phyloP scores from a whole-genome alignment of 2,329 filamentous ascomycete genomes.

The Domatiomyces catenatus region DNA sequence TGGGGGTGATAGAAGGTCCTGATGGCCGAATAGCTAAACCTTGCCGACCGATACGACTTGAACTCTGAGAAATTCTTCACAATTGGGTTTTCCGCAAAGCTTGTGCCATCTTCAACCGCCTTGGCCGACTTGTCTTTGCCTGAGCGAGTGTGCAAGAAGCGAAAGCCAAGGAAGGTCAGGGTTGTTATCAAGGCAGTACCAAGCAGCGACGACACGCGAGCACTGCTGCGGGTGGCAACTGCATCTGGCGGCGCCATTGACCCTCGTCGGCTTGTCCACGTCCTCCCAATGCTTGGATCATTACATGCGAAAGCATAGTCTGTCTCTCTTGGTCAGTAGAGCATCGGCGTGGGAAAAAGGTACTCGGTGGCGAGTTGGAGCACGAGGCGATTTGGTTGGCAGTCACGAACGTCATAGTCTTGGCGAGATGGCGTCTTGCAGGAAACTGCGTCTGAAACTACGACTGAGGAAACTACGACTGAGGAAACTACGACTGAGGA shows the following conservation, averaged over 20 bases:
- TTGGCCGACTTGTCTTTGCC: not conserved
- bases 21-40: slow-evolving; percentile 56
- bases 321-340: not conserved
- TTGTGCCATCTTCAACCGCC: not conserved
- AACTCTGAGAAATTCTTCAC: slow-evolving; percentile 61
- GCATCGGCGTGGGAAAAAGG: too few relatives aligned
- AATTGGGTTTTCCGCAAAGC: slow-evolving; percentile 25
- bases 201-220: not conserved
- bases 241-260: not conserved
- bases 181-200: not conserved
- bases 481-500: too few relatives aligned
- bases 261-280: not conserved
- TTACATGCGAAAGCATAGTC: not conserved
- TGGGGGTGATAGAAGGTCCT: slow-evolving; percentile 75
- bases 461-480: too few relatives aligned
- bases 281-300: not conserved
- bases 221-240: not conserved
- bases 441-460: too few relatives aligned
- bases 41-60: slow-evolving; percentile 55
- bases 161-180: not conserved
- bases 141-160: not conserved
- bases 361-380: too few relatives aligned
- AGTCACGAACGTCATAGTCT: too few relatives aligned
- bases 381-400: too few relatives aligned
- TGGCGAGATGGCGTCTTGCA: too few relatives aligned